Base-by-base conservation (phyloP, 805 yeast genomes). In the Cyberlindnera mississippiensis region DNA sequence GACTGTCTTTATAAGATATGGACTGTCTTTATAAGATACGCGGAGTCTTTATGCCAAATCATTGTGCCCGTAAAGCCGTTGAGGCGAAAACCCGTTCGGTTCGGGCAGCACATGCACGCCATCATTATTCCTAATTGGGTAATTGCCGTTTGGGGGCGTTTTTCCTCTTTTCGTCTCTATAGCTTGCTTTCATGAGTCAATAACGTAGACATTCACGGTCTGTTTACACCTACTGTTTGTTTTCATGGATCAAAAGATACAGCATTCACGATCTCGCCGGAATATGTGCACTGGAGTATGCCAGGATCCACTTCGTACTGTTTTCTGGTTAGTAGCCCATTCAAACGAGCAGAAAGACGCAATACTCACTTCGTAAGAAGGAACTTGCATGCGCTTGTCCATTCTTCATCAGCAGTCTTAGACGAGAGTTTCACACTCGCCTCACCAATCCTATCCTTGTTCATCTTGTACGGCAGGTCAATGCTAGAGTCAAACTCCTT, bases 341-440 rank as follows among this genome's bases (percentile, higher is more conserved):
- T 15, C 19, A 16, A 10, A 28, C 16, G 20, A 17, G 29, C 35
- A 26, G 15, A n/a, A 28, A 13, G n/a, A 12, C 15, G 8, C 4
- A 3, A 11, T 3, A 36, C 44, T 31, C 19, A 41, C 44, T 91
- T 78, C 0, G 93, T 85, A 36, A 90, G 64, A 11, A 91, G 67
- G 56, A 80, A 85, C 53, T 85, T 83, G 63, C 96, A 89, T 1
- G 95, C 91, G 19, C 82, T 76, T 0, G 96, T 87, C 98, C 98
- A 90, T 47, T 84, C 87, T 34, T 78, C 78, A 57, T 82, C 82
- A 1, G 82, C 75, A 4, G 72, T 64, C 44, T 72, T 68, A 3
- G 85, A 74, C 2, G 85, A 76, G 2, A 87, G 72, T 35, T 80
- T 68, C n/a, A 91, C 82, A 37, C 85, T 77, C 42, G 78, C 74